Evolutionary conservation across 2,329 filamentous ascomycete genomes (phyloP), one percentile per base, ranked within the genome.

Genomic region (Colletotrichum sansevieriae): DNA sequence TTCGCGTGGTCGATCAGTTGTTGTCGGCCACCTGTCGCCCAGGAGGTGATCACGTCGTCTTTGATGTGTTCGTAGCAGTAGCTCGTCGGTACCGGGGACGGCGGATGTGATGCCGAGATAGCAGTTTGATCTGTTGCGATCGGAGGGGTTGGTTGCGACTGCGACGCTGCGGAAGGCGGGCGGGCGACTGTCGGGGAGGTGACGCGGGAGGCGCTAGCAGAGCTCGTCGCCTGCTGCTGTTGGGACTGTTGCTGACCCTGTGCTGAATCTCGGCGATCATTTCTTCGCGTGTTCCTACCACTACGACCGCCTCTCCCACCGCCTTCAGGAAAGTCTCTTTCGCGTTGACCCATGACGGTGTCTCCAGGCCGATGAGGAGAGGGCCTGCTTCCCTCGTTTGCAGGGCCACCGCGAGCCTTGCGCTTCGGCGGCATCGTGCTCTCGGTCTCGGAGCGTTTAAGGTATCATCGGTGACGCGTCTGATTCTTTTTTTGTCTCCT

Each of bases 51-150:
- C 63, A 87, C 85, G 22, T 90, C 87, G 71, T 93, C 89, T 4
- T 92, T 96, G 54, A 98, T 79, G 74, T 91, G 90, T 65, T 91
- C 87, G 79, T 96, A 98, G 73, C 87, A 87, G 78, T 92, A 96
- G 57, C 80, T 83, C 35, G 83, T 80, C 55, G 75, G 75, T 41
- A 79, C 72, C 8, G 82, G 78, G 37, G 78, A 75, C 47, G 72
- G 76, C 56, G 75, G 75, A 44, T 73, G 60, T 33, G 71, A 71
- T 20, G 39, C 37, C 18, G 62, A 22, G 29, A 73, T 71, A 3
- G 75, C 71, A 10, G 76, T 74, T 20, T 33, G 75, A 70, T 2
- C 64, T 37, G 74, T 73, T 10, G 75, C 66, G 15, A 73, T 69
- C 33, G 73, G 63, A 2, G 72, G 70, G n/a, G 75, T 71, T 39